Evolutionary conservation across 140 eudicot species (phyloP).

Genomic region (Bidens hawaiensis): DNA sequence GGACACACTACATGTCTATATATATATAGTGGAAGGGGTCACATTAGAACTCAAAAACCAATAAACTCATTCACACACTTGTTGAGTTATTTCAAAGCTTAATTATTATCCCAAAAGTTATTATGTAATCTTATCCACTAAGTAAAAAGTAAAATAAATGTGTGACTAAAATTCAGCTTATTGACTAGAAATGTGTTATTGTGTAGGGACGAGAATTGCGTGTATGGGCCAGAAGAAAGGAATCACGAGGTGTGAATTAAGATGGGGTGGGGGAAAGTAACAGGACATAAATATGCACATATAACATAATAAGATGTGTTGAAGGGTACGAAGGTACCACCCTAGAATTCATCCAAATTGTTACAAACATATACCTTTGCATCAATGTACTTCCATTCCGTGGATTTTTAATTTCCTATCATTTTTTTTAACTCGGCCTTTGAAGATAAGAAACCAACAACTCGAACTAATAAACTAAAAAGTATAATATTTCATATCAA

Average conservation of each 20-base stretch:
- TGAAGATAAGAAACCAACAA: neutral
- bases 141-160: no score
- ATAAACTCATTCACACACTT: no score
- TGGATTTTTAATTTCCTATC: slow-evolving; percentile 6
- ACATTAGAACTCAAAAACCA: no score
- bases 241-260: slow-evolving; percentile 30
- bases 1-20: no score
- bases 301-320: slow-evolving; percentile 14
- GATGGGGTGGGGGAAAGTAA: slow-evolving; percentile 15
- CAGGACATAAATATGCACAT: slow-evolving; percentile 14
- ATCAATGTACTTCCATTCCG: slow-evolving; percentile 25
- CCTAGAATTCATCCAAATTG: slow-evolving; percentile 26
- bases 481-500: no score
- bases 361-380: slow-evolving; percentile 29
- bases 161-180: no score
- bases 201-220: slow-evolving; percentile 5
- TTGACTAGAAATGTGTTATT: neutral
- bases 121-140: no score
- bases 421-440: neutral
- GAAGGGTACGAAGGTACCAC: slow-evolving; percentile 27
- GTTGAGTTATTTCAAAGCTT: no score
- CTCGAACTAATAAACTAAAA: neutral
- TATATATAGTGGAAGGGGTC: no score
- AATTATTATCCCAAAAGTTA: no score
- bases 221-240: neutral